Base-by-base conservation (phyloP, 352 stramenopile genomes). In the Blastocystis hominis region DNA sequence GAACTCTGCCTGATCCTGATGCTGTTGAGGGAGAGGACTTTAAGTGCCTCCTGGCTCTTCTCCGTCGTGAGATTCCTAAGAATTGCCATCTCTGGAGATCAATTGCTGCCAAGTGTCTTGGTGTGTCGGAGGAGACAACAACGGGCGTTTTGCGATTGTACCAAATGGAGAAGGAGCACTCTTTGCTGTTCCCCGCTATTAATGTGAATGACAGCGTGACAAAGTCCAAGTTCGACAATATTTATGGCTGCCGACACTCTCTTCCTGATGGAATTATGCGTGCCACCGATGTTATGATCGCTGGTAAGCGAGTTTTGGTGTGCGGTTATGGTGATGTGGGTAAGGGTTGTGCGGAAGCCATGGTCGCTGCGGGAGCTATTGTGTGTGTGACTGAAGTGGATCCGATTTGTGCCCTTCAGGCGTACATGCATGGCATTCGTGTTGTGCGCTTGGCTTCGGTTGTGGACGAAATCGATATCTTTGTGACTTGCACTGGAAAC, bases 221-320 rank as follows among this genome's bases (percentile, higher is more conserved):
- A 91, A 98, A 98, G 93, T 98, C 95, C 88, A 98, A 98, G 91
- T 98, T 98, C 89, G 96, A 98, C 92, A 98, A 98, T 93, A 91
- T 98, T 44, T 98, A 98, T 90, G 96, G 96, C 90, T 98, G 95
- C 94, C 97, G 97, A 90, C 96, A 98, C 93, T 98, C 95, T 54
- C 93, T 98, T 9, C 95, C 95, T 6, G 95, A 98, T 92, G 96
- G 95, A 89, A 96, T 98, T 91, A 98, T 98, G 95, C 94, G 96
- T 91, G 96, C 96, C 88, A 98, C 95, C 40, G 96, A 98, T 91
- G 96, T 98, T 75, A 98, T 98, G 96, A 94, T 98, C 88, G 95
- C 95, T 56, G 96, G 95, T 86, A 98, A 98, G 94, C 95, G 94
- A 89, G 93, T 95, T 24, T 94, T 98, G 50, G 97, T 98, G 89